Base-by-base conservation (phyloP, 2,329 filamentous ascomycete species). In the Exophiala dermatitidis region DNA sequence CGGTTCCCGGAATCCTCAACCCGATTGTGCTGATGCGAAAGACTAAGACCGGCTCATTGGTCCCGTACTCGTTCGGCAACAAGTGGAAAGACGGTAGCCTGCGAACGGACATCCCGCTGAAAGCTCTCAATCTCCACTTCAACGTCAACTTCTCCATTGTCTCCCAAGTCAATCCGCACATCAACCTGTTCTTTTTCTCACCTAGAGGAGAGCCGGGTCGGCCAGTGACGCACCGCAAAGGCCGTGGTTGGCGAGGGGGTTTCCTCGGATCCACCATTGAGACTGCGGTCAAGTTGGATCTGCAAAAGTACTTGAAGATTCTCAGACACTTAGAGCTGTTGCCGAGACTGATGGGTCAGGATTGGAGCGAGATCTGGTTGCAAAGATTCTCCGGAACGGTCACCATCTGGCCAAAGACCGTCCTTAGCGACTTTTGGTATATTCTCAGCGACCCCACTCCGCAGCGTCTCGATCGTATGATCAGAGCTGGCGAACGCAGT, bases 51-150 rank as follows among this genome's bases (percentile, higher is more conserved):
- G 90, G 90, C 1, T 83, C 77, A 1, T 76, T 98, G 3, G 82
- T 83, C 0, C 93, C 93, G 0, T 98, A 95, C 70, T 94, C 88
- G 0, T 98, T 98, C 66, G 93, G 93, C 0, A 90, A 97, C 75
- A 97, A 97, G 72, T 98, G 93, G 93, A 98, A 98, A 71, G 93
- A 98, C 68, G 93, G 93, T 49, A 93, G 86, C 62, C 73, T 98
- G 50, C 81, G 93, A 36, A 98, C 93, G 1, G 93, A 98, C 65
- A 96, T 98, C 30, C 93, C 93, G 0, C 82, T 98, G 65, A 93
- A 91, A 70, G 86, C 90, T 1, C 77, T 98, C 48, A 97, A 98
- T 68, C 77, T 95, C 1, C 89, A 97, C 67, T 98, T 98, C 76
- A 97, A 97, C 68, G 93, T 97, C 69, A 96, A 95, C 68, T 98